Percentiles rank a stretch among this genome's conserved stretches.
Evolutionary conservation across 352 stramenopile species (phyloP).

Genomic region (Poterioochromonas sp.): DNA sequence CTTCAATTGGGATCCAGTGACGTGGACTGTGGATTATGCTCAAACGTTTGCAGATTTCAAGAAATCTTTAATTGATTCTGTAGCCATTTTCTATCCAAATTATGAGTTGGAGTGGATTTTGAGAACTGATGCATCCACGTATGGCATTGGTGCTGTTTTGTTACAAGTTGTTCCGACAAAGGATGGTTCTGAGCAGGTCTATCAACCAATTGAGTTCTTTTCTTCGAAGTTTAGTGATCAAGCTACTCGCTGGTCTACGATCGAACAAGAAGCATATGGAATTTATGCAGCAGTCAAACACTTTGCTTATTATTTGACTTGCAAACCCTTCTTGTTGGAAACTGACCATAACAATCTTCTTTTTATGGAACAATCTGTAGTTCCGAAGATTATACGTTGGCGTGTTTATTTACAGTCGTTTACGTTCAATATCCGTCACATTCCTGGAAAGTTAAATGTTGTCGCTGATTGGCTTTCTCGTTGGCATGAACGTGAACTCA

Average conservation of each 20-base stretch:
- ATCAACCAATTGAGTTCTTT: neutral
- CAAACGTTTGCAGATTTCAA: constrained; percentile 1
- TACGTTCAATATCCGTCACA: neutral
- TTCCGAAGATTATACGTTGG: constrained; percentile 18
- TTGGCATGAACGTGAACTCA: neutral
- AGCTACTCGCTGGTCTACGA: constrained; percentile 16
- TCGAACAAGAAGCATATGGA: constrained; percentile 5
- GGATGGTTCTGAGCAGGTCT: neutral
- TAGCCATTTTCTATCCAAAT: constrained; percentile 19
- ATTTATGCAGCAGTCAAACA: constrained; percentile 8
- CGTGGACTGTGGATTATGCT: neutral
- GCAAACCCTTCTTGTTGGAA: constrained; percentile 27
- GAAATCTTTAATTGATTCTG: constrained; percentile 11
- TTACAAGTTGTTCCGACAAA: neutral
- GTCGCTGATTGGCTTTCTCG: constrained; percentile 21
- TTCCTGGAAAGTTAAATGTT: constrained; percentile 4
- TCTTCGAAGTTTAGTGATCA: neutral
- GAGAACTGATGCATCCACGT: neutral
- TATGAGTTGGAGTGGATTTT: constrained; percentile 26
- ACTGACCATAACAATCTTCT: constrained; percentile 22
- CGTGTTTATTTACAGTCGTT: constrained; percentile 4
- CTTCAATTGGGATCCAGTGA: constrained; percentile 22
- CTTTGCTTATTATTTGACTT: constrained; percentile 1
- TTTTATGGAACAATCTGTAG: neutral
- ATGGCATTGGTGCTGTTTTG: neutral